These are phyloP conservation scores for Boletus rubropictus DNA, from an alignment of 768 basidiomycete species.

Conservation along the genomic window DNA sequence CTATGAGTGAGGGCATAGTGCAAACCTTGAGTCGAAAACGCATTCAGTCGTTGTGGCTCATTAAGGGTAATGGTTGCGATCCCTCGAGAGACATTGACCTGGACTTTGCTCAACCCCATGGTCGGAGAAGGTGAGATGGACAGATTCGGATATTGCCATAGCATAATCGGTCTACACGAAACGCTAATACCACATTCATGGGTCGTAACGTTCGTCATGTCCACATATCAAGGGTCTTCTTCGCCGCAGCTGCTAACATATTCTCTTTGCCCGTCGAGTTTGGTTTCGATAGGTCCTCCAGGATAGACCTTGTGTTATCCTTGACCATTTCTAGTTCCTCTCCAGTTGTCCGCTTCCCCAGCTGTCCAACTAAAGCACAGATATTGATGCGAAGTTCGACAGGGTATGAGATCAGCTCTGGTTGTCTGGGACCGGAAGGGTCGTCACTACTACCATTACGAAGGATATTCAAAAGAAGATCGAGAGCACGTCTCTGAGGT, in stretches of 20 bases:
- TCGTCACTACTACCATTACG: slow-evolving; percentile 34
- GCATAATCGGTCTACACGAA: not conserved
- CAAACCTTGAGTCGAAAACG: slow-evolving; percentile 47
- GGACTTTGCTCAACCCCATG: slow-evolving; percentile 39
- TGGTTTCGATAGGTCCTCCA: slow-evolving; percentile 45
- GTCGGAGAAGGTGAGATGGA: not conserved
- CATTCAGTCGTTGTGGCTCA: slow-evolving; percentile 54
- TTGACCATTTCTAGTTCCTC: slow-evolving; percentile 47
- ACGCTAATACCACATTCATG: not conserved
- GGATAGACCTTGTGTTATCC: slow-evolving; percentile 42
- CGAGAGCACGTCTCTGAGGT: slow-evolving; percentile 53
- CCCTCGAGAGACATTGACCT: slow-evolving; percentile 44
- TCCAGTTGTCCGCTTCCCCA: slow-evolving; percentile 48
- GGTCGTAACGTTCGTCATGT: slow-evolving; percentile 5
- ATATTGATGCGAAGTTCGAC: slow-evolving; percentile 73
- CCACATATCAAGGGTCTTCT: slow-evolving; percentile 40
- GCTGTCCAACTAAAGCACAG: slow-evolving; percentile 64
- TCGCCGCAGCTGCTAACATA: slow-evolving; percentile 36
- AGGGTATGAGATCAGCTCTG: slow-evolving; percentile 44
- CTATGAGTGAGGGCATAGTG: slow-evolving; percentile 15
- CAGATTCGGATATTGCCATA: not conserved
- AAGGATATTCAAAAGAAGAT: slow-evolving; percentile 62
- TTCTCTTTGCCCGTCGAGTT: slow-evolving; percentile 30
- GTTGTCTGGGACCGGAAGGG: slow-evolving; percentile 39
- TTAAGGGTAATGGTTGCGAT: slow-evolving; percentile 70